Evolutionary conservation across 1,284 basidiomycete species (phyloP), one percentile per base, ranked within the genome.

Genomic region (Salmacisia buchloeana): DNA sequence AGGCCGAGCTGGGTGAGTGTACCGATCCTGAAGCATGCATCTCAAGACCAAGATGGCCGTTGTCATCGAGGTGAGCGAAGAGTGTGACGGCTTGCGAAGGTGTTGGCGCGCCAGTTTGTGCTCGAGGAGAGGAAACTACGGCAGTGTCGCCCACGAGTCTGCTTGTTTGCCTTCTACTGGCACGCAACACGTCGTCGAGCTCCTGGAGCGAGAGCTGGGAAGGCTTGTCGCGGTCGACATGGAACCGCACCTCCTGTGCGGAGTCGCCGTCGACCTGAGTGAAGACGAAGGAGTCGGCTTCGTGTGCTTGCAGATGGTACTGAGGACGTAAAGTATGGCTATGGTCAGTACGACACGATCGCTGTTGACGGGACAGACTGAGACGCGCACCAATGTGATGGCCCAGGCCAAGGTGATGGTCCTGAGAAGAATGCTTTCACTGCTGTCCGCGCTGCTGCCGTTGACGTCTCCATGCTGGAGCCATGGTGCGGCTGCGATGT

Each of bases 1-100:
- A 43, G 0, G 74, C 74, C 10, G 74, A 76, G 1, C 59, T 62
- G 2, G 64, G 25, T 15, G 70, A 66, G 34, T 76, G 74, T 1
- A 74, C 66, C 6, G 65, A 31, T 3, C 68, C 64, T 13, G 69
- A 62, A 9, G 72, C 72, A 12, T 35, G 29, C 35, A 18, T 36
- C 36, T 62, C 46, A 15, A 45, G 45, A 9, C 33, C 21, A n/a
- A 59, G 38, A 9, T 10, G 33, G 10, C 18, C 5, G 12, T 13
- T 31, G n/a, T 41, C 58, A 9, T 35, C 39, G 12, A 35, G 38
- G n/a, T n/a, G n/a, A 4, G 58, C 58, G 29, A 39, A 13, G 58
- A 41, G 15, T 3, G 43, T 6, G 29, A 41, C 58, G 13, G 58
- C 36, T 10, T 27, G 13, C 25, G 9, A 38, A 5, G 33, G 36